These are phyloP conservation scores for Afroboletus lepidellus DNA, from an alignment of 1,284 basidiomycete species.

Conservation along the genomic window DNA sequence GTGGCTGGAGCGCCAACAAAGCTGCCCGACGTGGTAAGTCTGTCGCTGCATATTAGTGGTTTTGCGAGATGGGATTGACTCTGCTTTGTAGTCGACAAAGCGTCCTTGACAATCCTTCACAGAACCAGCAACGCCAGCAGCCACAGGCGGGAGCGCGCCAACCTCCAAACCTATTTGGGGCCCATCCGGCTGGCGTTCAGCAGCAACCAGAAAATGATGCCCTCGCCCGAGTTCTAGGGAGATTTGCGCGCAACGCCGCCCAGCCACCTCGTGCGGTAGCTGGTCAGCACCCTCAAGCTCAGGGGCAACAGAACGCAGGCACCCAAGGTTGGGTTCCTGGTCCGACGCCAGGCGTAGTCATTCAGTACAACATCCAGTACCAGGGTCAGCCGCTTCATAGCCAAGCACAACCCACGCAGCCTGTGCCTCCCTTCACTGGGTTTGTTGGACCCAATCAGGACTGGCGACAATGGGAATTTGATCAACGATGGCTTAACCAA, in stretches of 20 bases:
- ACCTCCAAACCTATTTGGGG: slow-evolving; percentile 31
- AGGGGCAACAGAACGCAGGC: slow-evolving; percentile 24
- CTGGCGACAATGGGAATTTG: slow-evolving; percentile 59
- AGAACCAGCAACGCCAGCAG: slow-evolving; percentile 34
- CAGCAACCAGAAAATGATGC: slow-evolving; percentile 38
- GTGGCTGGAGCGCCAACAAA: slow-evolving; percentile 96
- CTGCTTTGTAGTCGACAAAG: slow-evolving; percentile 67
- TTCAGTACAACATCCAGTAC: slow-evolving; percentile 60
- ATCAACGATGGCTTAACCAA: slow-evolving; percentile 32
- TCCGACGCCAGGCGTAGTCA: slow-evolving; percentile 41
- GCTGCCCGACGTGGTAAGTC: slow-evolving; percentile 91
- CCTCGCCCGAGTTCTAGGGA: slow-evolving; percentile 45
- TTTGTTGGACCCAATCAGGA: slow-evolving; percentile 62
- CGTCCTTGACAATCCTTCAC: slow-evolving; percentile 63
- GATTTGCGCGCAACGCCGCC: slow-evolving; percentile 44
- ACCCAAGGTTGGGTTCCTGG: slow-evolving; percentile 34
- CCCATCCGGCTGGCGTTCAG: slow-evolving; percentile 27
- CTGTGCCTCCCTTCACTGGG: slow-evolving; percentile 49
- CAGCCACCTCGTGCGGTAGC: slow-evolving; percentile 27
- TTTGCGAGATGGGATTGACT: slow-evolving; percentile 12
- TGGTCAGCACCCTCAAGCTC: slow-evolving; percentile 19
- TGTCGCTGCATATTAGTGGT: slow-evolving; percentile 7
- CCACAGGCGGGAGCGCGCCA: slow-evolving; percentile 31
- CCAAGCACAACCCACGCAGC: slow-evolving; percentile 33
- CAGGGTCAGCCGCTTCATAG: slow-evolving; percentile 34